Evolutionary conservation across 2,329 filamentous ascomycete species (phyloP).

Genomic region (Drechslerella coelobrocha): DNA sequence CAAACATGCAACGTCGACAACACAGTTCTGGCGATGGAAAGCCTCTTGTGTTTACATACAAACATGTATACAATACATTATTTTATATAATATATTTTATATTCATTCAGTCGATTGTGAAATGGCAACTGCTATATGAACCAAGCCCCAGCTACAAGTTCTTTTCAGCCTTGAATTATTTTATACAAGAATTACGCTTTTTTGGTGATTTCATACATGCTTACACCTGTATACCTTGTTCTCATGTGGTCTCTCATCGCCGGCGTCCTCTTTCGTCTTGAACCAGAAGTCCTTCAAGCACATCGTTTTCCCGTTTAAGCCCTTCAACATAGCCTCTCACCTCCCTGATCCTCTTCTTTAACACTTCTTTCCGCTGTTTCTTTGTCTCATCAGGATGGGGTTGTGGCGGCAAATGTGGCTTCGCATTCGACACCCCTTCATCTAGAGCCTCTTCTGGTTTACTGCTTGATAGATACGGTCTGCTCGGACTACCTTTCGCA

Average conservation of each 20-base stretch:
- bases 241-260: not conserved
- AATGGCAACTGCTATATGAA: not conserved
- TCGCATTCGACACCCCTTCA: slow-evolving; percentile 4
- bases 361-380: slow-evolving; percentile 48
- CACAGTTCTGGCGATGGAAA: too few species aligned
- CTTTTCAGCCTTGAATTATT: too few species aligned
- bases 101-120: not conserved
- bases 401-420: slow-evolving; percentile 23
- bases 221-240: too few species aligned
- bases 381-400: slow-evolving; percentile 41
- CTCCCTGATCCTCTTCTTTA: slow-evolving; percentile 52
- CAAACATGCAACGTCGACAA: slow-evolving; percentile 48
- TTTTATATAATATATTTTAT: too few species aligned
- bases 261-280: not conserved
- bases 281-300: slow-evolving; percentile 50
- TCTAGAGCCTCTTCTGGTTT: slow-evolving; percentile 13
- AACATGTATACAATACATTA: too few species aligned
- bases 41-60: too few species aligned
- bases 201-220: too few species aligned
- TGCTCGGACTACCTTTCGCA: slow-evolving; percentile 37
- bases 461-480: slow-evolving; percentile 1
- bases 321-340: slow-evolving; percentile 46
- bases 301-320: slow-evolving; percentile 48
- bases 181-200: too few species aligned
- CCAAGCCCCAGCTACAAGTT: too few species aligned